These are phyloP conservation scores for Xylariaceae sp. DNA, from an alignment of 2,329 filamentous ascomycete genomes.

Conservation along the genomic window DNA sequence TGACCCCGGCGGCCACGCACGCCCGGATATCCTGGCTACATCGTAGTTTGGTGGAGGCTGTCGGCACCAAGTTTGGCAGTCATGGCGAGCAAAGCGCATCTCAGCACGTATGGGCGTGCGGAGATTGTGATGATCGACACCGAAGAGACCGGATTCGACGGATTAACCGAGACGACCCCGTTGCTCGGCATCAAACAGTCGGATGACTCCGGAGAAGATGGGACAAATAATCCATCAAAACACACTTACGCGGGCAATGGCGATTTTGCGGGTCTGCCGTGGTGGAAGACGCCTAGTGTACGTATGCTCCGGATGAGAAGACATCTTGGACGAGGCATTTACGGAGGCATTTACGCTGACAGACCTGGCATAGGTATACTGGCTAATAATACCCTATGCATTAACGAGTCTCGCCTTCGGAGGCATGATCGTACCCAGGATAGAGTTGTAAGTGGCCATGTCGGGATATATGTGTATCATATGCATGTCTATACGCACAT, in stretches of 20 bases:
- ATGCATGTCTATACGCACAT: neutral
- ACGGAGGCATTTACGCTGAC: slow-evolving; percentile 24
- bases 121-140: slow-evolving; percentile 28
- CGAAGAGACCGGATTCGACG: slow-evolving; percentile 19
- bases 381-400: slow-evolving; percentile 76
- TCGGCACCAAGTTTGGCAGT: neutral
- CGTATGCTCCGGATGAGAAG: slow-evolving; percentile 25
- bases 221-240: slow-evolving; percentile 19
- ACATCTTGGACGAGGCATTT: neutral
- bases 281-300: slow-evolving; percentile 62
- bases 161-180: slow-evolving; percentile 36
- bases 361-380: slow-evolving; percentile 62
- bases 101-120: slow-evolving; percentile 16
- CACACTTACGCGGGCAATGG: slow-evolving; percentile 46
- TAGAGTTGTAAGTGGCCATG: slow-evolving; percentile 61
- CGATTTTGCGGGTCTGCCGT: slow-evolving; percentile 59
- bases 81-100: slow-evolving; percentile 29
- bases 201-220: slow-evolving; percentile 17
- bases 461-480: too few relatives aligned
- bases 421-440: slow-evolving; percentile 76
- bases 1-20: neutral
- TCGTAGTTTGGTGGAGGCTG: neutral
- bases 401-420: slow-evolving; percentile 84
- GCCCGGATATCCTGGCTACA: neutral
- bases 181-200: slow-evolving; percentile 35